These are phyloP conservation scores for Metschnikowia chrysomelidarum DNA, from an alignment of 805 yeast species.

Conservation along the genomic window DNA sequence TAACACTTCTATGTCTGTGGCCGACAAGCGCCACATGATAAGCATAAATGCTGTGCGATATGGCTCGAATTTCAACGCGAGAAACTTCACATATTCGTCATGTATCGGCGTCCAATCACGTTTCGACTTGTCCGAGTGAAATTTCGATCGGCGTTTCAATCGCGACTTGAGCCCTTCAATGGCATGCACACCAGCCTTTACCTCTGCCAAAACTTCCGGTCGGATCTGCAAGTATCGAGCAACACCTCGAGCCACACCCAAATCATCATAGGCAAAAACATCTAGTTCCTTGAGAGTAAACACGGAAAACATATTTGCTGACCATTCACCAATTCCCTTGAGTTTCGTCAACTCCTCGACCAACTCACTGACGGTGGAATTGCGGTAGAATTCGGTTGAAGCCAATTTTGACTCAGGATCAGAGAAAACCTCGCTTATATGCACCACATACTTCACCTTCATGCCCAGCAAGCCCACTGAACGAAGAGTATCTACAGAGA, in stretches of 20 bases:
- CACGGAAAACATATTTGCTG: slow-evolving; percentile 81
- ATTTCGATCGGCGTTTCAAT: slow-evolving; percentile 37
- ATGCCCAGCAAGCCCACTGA: slow-evolving; percentile 66
- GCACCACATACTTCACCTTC: slow-evolving; percentile 62
- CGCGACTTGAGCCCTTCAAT: slow-evolving; percentile 32
- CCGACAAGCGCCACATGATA: slow-evolving; percentile 68
- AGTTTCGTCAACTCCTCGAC: slow-evolving; percentile 48
- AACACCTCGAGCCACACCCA: slow-evolving; percentile 84
- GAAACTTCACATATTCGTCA: slow-evolving; percentile 52
- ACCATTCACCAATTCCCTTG: slow-evolving; percentile 83
- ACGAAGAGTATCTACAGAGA: slow-evolving; percentile 49
- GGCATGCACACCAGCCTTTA: slow-evolving; percentile 34
- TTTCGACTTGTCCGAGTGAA: slow-evolving; percentile 36
- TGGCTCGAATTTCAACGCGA: slow-evolving; percentile 63
- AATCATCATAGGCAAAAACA: slow-evolving; percentile 73
- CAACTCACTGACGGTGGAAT: slow-evolving; percentile 44
- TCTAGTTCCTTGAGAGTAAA: slow-evolving; percentile 67
- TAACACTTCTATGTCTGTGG: slow-evolving; percentile 52
- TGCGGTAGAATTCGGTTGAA: slow-evolving; percentile 35
- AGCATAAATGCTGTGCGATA: slow-evolving; percentile 67
- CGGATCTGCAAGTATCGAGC: slow-evolving; percentile 57
- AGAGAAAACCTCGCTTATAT: slow-evolving; percentile 52
- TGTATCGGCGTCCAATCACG: slow-evolving; percentile 67
- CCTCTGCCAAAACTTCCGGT: slow-evolving; percentile 46
- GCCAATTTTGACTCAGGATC: slow-evolving; percentile 34